These are phyloP conservation scores for Rubroboletus pulcherrimus DNA, from an alignment of 768 basidiomycete genomes.

Conservation along the genomic window DNA sequence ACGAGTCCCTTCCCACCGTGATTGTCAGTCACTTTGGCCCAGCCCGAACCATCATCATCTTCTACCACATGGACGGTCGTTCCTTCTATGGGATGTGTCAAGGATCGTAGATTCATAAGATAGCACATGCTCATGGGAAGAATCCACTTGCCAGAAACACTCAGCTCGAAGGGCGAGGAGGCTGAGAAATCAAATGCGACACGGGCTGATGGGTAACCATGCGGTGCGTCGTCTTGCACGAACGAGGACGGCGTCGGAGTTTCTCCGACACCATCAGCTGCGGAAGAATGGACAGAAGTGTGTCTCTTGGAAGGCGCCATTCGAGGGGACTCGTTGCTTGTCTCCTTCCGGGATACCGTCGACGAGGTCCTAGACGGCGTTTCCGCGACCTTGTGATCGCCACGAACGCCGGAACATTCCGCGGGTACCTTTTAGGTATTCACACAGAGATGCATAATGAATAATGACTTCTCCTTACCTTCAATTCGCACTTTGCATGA, in stretches of 20 bases:
- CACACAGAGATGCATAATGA: conserved; percentile 6
- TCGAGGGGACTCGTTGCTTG: conserved; percentile 17
- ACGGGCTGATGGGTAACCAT: conserved; percentile 46
- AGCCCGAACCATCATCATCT: conserved; percentile 82
- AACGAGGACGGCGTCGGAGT: conserved; percentile 57
- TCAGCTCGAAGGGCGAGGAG: conserved; percentile 75
- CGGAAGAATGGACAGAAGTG: conserved; percentile 4
- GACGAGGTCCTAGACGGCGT: conserved; percentile 31
- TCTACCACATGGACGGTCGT: conserved; percentile 62
- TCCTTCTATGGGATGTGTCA: conserved; percentile 48
- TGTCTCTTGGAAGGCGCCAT: conserved; percentile 4
- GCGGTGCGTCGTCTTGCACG: conserved; percentile 38
- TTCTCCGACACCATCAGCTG: conserved; percentile 7
- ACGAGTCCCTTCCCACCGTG: conserved; percentile 67
- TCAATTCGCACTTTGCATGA: conserved; percentile 82
- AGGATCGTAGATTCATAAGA: conserved; percentile 9
- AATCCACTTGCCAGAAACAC: conserved; percentile 49
- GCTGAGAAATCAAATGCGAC: conserved; percentile 74
- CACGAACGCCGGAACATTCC: conserved; percentile 46
- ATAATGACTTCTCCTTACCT: conserved; percentile 41
- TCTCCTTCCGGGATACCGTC: conserved; percentile 32
- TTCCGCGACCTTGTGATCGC: conserved; percentile 25
- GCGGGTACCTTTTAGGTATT: conserved; percentile 58
- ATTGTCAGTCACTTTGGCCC: conserved; percentile 69
- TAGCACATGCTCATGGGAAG: conserved; percentile 2